Evolutionary conservation across 2,329 filamentous ascomycete species (phyloP).

Genomic region (Onygenales sp.): DNA sequence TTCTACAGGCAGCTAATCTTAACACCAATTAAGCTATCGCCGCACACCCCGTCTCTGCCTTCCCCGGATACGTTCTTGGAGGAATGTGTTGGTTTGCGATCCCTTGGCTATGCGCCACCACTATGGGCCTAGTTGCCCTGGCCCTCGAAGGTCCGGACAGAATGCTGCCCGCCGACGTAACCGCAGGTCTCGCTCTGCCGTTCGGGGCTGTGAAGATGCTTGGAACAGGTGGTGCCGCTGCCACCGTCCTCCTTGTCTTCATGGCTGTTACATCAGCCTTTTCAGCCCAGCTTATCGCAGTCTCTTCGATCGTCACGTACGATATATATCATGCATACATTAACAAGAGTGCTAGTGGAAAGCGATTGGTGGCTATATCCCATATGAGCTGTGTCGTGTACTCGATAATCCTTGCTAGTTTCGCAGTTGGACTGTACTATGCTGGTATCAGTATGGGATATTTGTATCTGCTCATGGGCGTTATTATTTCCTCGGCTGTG

Average conservation of each 20-base stretch:
- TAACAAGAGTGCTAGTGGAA: constrained; percentile 66
- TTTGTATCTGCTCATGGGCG: constrained; percentile 82
- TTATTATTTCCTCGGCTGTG: constrained; percentile 78
- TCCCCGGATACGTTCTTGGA: constrained; percentile 81
- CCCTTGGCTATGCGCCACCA: constrained; percentile 80
- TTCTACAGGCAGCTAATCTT: constrained; percentile 3
- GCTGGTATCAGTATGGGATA: constrained; percentile 80
- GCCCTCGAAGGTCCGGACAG: constrained; percentile 68
- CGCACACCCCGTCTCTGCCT: constrained; percentile 71
- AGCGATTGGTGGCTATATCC: constrained; percentile 68
- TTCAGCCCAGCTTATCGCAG: constrained; percentile 75
- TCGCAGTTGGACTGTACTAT: constrained; percentile 66
- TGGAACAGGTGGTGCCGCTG: constrained; percentile 69
- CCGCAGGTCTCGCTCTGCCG: constrained; percentile 73
- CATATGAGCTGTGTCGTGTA: constrained; percentile 66
- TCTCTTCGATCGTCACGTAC: constrained; percentile 81
- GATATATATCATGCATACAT: constrained; percentile 84
- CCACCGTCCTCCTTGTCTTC: constrained; percentile 72
- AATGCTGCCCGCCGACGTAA: constrained; percentile 65
- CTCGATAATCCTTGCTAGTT: constrained; percentile 65
- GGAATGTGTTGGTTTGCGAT: constrained; percentile 89
- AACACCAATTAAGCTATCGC: constrained; percentile 55
- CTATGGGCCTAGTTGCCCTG: constrained; percentile 73
- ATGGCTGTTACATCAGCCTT: constrained; percentile 83
- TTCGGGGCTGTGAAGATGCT: constrained; percentile 77